Evolutionary conservation across 805 yeast species (phyloP).

Genomic region (Ogataea neopini): DNA sequence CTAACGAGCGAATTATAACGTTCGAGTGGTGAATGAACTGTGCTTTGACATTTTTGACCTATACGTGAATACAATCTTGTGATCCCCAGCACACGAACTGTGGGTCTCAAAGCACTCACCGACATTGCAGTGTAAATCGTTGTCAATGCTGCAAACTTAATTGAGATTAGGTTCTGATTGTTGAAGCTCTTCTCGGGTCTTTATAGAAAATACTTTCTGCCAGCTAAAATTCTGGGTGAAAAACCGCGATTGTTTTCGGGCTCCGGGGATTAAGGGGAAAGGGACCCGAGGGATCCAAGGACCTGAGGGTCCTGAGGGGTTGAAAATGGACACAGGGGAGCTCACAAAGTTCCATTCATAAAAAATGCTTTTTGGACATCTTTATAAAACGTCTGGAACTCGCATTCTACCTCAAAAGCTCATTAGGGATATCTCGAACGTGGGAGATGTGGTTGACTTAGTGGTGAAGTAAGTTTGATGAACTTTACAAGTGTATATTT

Average conservation of each 20-base stretch:
- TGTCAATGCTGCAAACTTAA: neutral
- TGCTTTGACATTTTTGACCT: constrained; percentile 13
- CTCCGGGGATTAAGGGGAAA: neutral
- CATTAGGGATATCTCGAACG: too few relatives aligned
- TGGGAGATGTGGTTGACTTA: too few relatives aligned
- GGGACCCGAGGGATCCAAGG: too few relatives aligned
- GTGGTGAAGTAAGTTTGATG: too few relatives aligned
- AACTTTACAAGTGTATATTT: too few relatives aligned
- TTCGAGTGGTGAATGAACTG: constrained; percentile 29
- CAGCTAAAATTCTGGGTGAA: neutral
- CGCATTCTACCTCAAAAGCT: too few relatives aligned
- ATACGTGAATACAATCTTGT: neutral
- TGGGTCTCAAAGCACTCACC: neutral
- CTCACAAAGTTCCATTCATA: too few relatives aligned
- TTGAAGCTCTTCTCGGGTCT: neutral
- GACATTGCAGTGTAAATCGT: neutral
- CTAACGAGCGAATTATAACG: constrained; percentile 32
- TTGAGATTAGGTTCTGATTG: neutral
- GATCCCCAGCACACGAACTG: neutral
- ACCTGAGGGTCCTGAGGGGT: too few relatives aligned
- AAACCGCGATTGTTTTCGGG: neutral
- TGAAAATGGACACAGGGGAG: too few relatives aligned
- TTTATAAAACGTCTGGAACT: too few relatives aligned
- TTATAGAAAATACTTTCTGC: constrained; percentile 2
- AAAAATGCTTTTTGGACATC: too few relatives aligned